Evolutionary conservation across 2,329 filamentous ascomycete species (phyloP).

Genomic region (Graphilbum fragrans): DNA sequence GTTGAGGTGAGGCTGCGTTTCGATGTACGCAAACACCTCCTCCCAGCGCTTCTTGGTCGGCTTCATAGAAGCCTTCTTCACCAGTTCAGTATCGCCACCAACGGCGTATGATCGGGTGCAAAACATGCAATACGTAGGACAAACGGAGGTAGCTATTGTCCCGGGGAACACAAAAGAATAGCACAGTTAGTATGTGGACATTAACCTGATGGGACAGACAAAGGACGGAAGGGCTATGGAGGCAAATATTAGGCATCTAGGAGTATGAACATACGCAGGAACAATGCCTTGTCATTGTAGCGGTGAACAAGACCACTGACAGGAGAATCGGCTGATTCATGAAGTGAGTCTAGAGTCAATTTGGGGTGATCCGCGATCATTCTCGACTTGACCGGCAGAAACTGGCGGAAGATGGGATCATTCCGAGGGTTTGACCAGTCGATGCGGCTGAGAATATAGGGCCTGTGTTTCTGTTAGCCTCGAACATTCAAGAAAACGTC

Average conservation of each 20-base stretch:
- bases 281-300: constrained; percentile 52
- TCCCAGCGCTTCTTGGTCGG: constrained; percentile 35
- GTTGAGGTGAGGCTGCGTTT: constrained; percentile 30
- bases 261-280: constrained; percentile 41
- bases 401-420: constrained; percentile 49
- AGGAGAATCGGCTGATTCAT: constrained; percentile 42
- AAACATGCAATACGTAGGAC: constrained; percentile 50
- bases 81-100: constrained; percentile 38
- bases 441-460: constrained; percentile 45
- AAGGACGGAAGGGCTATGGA: not conserved
- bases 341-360: constrained; percentile 43
- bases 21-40: constrained; percentile 44
- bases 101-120: constrained; percentile 51
- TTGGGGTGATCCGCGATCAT: constrained; percentile 41
- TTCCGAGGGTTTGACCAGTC: constrained; percentile 46
- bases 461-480: constrained; percentile 21
- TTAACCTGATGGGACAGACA: too few relatives aligned
- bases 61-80: constrained; percentile 31
- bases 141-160: constrained; percentile 40
- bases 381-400: constrained; percentile 41
- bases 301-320: constrained; percentile 47
- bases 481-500: not conserved
- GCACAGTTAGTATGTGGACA: too few relatives aligned
- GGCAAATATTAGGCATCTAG: not conserved
- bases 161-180: too few relatives aligned